Evolutionary conservation across 129 eudicot species (phyloP).

Genomic region (Dittrichia graveolens): DNA sequence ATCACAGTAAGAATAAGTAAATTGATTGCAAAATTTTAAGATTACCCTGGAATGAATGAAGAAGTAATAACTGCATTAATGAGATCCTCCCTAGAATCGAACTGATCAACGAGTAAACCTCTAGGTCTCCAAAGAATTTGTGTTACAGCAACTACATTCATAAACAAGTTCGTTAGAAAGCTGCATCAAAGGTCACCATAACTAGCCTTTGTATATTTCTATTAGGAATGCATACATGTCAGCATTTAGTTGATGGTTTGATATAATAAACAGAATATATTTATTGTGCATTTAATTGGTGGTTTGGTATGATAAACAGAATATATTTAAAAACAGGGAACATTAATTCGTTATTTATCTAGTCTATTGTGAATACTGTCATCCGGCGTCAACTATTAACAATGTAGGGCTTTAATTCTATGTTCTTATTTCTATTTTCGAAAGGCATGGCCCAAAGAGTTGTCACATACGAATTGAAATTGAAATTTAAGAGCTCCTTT

Average conservation of each 20-base stretch:
- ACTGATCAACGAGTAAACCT: conserved; percentile 90
- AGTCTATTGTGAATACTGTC: too few relatives aligned
- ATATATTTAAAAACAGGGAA: too few relatives aligned
- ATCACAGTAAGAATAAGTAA: conserved; percentile 13
- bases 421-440: too few relatives aligned
- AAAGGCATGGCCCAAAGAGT: too few relatives aligned
- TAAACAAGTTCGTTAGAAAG: conserved; percentile 26
- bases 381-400: too few relatives aligned
- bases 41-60: conserved; percentile 95
- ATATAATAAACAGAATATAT: background rate
- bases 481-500: too few relatives aligned
- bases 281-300: too few relatives aligned
- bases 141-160: conserved; percentile 86
- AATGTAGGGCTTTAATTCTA: too few relatives aligned
- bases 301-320: too few relatives aligned
- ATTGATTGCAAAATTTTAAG: background rate
- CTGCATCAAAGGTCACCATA: background rate
- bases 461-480: too few relatives aligned
- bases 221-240: conserved; percentile 3
- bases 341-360: too few relatives aligned
- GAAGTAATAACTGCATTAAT: conserved; percentile 93
- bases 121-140: conserved; percentile 98
- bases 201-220: conserved; percentile 11
- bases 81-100: conserved; percentile 96
- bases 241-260: conserved; percentile 1